These are phyloP conservation scores for Diplosphaera chodatii DNA, from an alignment of 139 green algal genomes.

Conservation along the genomic window DNA sequence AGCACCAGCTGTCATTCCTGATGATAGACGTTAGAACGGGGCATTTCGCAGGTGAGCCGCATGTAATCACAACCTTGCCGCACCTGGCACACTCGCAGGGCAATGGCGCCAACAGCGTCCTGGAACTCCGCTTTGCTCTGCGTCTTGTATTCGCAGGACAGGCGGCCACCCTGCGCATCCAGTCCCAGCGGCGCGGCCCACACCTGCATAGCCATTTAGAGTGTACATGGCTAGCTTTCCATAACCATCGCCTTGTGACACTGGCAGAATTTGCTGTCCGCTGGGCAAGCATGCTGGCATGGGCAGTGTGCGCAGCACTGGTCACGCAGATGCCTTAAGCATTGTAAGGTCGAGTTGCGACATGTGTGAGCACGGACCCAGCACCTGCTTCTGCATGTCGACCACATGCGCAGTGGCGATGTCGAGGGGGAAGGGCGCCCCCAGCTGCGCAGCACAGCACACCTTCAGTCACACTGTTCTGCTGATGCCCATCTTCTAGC, in stretches of 20 bases:
- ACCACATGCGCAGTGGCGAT: slow-evolving; percentile 88
- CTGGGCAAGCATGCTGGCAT: no score
- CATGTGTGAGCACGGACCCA: not conserved
- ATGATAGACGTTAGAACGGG: no score
- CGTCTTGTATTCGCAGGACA: slow-evolving; percentile 42
- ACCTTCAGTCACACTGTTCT: no score
- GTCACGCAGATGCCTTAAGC: no score
- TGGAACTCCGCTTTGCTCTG: slow-evolving; percentile 36
- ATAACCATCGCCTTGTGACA: no score
- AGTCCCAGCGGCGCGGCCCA: slow-evolving; percentile 1
- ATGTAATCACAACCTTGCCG: no score
- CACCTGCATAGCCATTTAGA: not conserved
- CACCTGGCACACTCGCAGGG: not conserved
- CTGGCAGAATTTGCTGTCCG: no score
- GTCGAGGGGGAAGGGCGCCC: slow-evolving; percentile 52
- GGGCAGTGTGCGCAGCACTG: no score
- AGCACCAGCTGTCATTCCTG: no score
- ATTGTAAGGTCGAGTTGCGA: no score
- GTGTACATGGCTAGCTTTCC: no score
- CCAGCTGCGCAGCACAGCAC: slow-evolving; percentile 28
- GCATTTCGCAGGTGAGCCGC: no score
- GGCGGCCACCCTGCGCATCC: slow-evolving; percentile 2
- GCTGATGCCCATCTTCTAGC: not conserved
- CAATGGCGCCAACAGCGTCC: slow-evolving; percentile 46
- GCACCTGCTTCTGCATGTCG: slow-evolving; percentile 73